These are phyloP conservation scores for Macrolepiota fuliginosa DNA, from an alignment of 768 basidiomycete species.

Conservation along the genomic window DNA sequence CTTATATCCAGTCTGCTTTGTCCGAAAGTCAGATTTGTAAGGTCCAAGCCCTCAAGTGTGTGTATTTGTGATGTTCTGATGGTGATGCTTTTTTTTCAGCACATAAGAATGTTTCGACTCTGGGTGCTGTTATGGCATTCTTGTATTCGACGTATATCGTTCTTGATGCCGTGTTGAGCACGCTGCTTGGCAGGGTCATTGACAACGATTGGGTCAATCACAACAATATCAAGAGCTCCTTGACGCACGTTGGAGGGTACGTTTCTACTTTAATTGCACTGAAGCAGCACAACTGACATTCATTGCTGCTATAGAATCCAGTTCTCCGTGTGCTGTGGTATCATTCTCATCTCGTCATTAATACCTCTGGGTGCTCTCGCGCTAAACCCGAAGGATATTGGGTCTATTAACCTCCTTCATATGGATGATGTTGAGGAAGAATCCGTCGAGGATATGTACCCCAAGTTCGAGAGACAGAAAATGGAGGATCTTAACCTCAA, in stretches of 20 bases:
- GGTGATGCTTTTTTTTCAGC: constrained; percentile 15
- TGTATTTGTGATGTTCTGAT: not conserved
- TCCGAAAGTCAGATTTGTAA: constrained; percentile 25
- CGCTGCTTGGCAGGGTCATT: constrained; percentile 29
- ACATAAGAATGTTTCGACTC: constrained; percentile 23
- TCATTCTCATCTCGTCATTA: constrained; percentile 28
- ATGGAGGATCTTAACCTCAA: too few relatives aligned
- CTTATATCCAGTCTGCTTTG: constrained; percentile 29
- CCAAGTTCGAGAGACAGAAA: too few relatives aligned
- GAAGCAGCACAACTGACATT: not conserved
- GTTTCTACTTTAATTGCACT: not conserved
- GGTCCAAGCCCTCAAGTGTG: not conserved
- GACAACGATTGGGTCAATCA: constrained; percentile 23
- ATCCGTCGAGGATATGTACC: not conserved
- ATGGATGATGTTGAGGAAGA: not conserved
- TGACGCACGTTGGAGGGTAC: constrained; percentile 28
- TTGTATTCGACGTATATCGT: constrained; percentile 34
- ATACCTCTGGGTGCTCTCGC: constrained; percentile 28
- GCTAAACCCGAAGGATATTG: constrained; percentile 29
- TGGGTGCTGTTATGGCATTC: constrained; percentile 33
- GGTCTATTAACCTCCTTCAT: constrained; percentile 2
- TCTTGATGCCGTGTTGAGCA: constrained; percentile 17
- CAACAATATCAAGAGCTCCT: constrained; percentile 20
- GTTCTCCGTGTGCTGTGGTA: constrained; percentile 25
- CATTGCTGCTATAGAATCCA: constrained; percentile 20